phyloP scores from a whole-genome alignment of 192 early-diverging fungal species.

The Obelidium mucronatum region DNA sequence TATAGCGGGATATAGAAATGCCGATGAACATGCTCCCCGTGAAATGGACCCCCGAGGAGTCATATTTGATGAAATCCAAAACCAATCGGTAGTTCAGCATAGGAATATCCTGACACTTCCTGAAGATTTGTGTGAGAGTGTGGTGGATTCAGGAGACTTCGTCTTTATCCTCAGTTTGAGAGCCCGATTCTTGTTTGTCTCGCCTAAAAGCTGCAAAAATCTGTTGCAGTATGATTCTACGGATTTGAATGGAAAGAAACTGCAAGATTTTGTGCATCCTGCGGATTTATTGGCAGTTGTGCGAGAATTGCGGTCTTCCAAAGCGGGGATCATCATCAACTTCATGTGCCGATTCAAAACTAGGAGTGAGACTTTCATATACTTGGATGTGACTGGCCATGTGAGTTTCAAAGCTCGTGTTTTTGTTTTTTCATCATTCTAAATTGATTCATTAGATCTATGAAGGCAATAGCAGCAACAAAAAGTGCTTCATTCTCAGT shows the following conservation, averaged over 20 bases:
- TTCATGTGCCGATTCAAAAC: conserved; percentile 69
- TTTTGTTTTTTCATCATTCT: background rate
- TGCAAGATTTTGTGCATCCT: conserved; percentile 70
- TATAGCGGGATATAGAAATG: conserved; percentile 34
- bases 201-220: conserved; percentile 42
- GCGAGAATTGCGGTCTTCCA: conserved; percentile 66
- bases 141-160: conserved; percentile 67
- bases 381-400: conserved; percentile 70
- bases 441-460: conserved; percentile 47
- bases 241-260: conserved; percentile 65
- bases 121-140: conserved; percentile 18
- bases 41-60: conserved; percentile 1
- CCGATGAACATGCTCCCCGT: conserved; percentile 18
- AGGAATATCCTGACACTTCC: conserved; percentile 15
- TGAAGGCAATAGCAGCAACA: conserved; percentile 60
- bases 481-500: conserved; percentile 72
- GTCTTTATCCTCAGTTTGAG: conserved; percentile 73
- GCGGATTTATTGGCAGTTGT: conserved; percentile 72
- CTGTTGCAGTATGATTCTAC: conserved; percentile 62
- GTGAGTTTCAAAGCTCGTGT: conserved; percentile 34
- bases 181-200: conserved; percentile 72
- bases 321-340: conserved; percentile 56
- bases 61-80: background rate
- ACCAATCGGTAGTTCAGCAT: background rate
- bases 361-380: conserved; percentile 66